Base-by-base conservation (phyloP, 1,139 yeast species). In the Candida labiduridarum region DNA sequence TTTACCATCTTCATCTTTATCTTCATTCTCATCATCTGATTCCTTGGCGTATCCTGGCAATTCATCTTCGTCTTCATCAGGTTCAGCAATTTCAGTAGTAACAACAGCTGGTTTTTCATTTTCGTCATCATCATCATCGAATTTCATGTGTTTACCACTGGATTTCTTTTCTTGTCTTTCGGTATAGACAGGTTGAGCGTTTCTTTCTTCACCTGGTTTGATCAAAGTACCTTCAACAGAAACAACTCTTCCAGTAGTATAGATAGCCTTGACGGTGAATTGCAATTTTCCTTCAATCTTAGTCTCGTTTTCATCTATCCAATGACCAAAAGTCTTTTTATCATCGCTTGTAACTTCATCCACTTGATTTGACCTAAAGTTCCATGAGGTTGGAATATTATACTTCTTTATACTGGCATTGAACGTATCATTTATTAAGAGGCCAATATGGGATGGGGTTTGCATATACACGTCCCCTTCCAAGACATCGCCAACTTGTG, bases 381-480 rank as follows among this genome's bases (percentile, higher is more conserved):
- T 73, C 99, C 99, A 94, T 48, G 76, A 81, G 40, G 73, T 71
- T 15, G 99, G 99, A 55, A 94, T 90, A 59, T 83, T 84, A 64
- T 80, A 86, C 66, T 89, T 85, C 67, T 89, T 89, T 57, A 94
- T 90, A 49, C 95, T 85, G 33, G 97, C 98, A 70, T 94, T 95
- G 74, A 94, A 94, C 0, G 96, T 89, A 68, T 94, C 98, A 66
- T 89, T 94, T 48, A 94, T 79, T 59, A 94, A 79, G 56, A 94
- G 76, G 54, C 98, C 98, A 62, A 95, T 86, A 65, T 94, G 99
- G 8, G 96, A 87, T 14, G 96, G 97, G 1, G 97, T 87, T 72
- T 92, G 97, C 81, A 94, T 84, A 71, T 90, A 90, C 51, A 89
- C 80, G 72, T 84, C 80, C 6, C 99, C 99, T 65, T 92, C 96